Evolutionary conservation across 1,284 basidiomycete species (phyloP).

Genomic region (Peniophora sp.): DNA sequence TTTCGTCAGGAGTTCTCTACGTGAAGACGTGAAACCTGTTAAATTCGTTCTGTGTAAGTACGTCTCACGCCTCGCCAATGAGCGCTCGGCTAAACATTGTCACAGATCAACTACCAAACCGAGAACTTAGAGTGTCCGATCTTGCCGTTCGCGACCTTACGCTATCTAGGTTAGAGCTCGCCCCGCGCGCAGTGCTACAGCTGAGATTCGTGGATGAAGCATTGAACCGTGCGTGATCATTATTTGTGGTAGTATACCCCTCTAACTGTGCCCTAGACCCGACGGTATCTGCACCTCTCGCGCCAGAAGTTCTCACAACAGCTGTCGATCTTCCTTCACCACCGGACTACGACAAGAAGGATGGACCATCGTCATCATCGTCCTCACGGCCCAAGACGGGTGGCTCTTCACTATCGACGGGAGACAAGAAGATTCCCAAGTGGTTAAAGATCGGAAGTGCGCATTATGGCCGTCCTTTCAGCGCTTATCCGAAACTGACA

Average conservation of each 20-base stretch:
- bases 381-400: constrained; percentile 9
- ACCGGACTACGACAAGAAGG: constrained; percentile 23
- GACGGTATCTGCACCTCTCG: constrained; percentile 56
- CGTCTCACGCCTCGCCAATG: neutral
- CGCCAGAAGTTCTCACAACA: constrained; percentile 41
- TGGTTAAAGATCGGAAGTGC: constrained; percentile 60
- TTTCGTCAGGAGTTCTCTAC: constrained; percentile 68
- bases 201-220: constrained; percentile 68
- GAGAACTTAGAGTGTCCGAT: constrained; percentile 76
- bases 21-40: constrained; percentile 63
- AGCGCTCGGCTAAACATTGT: neutral
- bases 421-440: constrained; percentile 62
- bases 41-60: constrained; percentile 77
- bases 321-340: constrained; percentile 59
- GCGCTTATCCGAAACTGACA: constrained; percentile 4
- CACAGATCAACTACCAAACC: constrained; percentile 69
- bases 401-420: constrained; percentile 6
- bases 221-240: constrained; percentile 69
- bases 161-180: constrained; percentile 64
- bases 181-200: constrained; percentile 73
- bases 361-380: constrained; percentile 15
- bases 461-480: constrained; percentile 16
- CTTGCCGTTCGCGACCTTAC: constrained; percentile 57
- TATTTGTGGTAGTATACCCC: too few species aligned
- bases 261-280: too few species aligned